Evolutionary conservation across 2,329 filamentous ascomycete genomes (phyloP).

Genomic region (Endocalyx cinctus): DNA sequence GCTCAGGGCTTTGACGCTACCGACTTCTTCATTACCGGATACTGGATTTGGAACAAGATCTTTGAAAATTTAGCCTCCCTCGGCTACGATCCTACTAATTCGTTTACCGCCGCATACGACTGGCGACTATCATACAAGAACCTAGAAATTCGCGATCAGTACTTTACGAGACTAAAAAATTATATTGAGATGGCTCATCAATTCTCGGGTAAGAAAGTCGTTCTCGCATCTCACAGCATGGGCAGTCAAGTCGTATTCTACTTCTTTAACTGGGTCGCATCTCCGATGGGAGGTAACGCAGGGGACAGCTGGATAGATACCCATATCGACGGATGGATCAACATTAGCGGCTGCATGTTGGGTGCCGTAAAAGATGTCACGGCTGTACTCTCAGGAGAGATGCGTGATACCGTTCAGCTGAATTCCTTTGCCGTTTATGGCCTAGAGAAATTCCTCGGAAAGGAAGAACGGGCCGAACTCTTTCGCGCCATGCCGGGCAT

Average conservation of each 20-base stretch:
- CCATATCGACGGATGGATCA: slow-evolving; percentile 93
- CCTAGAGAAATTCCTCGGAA: slow-evolving; percentile 89
- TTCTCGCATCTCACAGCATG: slow-evolving; percentile 93
- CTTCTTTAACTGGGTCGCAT: slow-evolving; percentile 78
- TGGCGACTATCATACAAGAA: slow-evolving; percentile 91
- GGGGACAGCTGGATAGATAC: slow-evolving; percentile 86
- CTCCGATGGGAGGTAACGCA: slow-evolving; percentile 70
- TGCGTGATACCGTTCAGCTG: slow-evolving; percentile 96
- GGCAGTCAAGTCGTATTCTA: slow-evolving; percentile 91
- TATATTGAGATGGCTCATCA: slow-evolving; percentile 80
- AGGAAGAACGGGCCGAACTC: slow-evolving; percentile 84
- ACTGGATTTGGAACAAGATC: slow-evolving; percentile 99
- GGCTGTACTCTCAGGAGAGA: slow-evolving; percentile 89
- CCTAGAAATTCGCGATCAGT: slow-evolving; percentile 84
- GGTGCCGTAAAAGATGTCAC: slow-evolving; percentile 88
- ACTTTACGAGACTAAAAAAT: slow-evolving; percentile 84
- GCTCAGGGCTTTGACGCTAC: slow-evolving; percentile 97
- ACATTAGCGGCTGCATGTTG: slow-evolving; percentile 96
- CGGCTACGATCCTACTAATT: slow-evolving; percentile 84
- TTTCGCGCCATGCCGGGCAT: slow-evolving; percentile 97
- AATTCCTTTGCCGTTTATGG: slow-evolving; percentile 97
- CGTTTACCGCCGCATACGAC: slow-evolving; percentile 71
- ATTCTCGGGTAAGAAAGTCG: slow-evolving; percentile 73
- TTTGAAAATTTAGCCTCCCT: slow-evolving; percentile 94
- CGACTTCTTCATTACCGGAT: slow-evolving; percentile 86